Evolutionary conservation across 2,329 filamentous ascomycete genomes (phyloP).

Genomic region (Blastomyces parvus): DNA sequence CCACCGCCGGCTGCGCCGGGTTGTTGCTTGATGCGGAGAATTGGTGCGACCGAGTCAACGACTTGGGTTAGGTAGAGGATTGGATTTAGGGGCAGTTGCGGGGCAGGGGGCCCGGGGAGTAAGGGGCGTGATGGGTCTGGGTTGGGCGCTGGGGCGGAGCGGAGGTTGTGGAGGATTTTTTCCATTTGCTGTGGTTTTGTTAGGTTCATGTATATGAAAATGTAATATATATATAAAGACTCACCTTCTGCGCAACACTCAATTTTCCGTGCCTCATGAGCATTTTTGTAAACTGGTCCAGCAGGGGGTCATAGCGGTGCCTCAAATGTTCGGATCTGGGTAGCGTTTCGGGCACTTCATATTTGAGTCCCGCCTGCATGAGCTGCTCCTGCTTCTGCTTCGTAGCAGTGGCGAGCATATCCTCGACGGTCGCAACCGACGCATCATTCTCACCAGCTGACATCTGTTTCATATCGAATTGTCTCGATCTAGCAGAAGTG

Average conservation of each 20-base stretch:
- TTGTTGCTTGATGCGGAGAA: slow-evolving; percentile 68
- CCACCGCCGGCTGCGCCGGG: slow-evolving; percentile 80
- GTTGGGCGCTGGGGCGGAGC: slow-evolving; percentile 70
- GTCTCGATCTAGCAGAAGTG: slow-evolving; percentile 40
- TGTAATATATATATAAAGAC: slow-evolving; percentile 9
- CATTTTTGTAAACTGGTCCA: slow-evolving; percentile 79
- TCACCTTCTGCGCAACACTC: slow-evolving; percentile 76
- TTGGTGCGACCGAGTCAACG: slow-evolving; percentile 83
- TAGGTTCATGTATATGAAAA: slow-evolving; percentile 1
- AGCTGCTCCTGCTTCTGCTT: slow-evolving; percentile 28
- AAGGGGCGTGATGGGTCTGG: slow-evolving; percentile 54
- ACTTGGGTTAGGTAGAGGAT: slow-evolving; percentile 81
- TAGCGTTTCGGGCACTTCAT: slow-evolving; percentile 60
- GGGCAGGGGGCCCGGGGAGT: slow-evolving; percentile 62
- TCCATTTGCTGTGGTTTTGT: slow-evolving; percentile 62
- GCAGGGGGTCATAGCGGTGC: slow-evolving; percentile 73
- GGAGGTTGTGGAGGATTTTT: slow-evolving; percentile 69
- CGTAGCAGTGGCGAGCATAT: slow-evolving; percentile 26
- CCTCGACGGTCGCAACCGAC: slow-evolving; percentile 27
- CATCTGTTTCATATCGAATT: slow-evolving; percentile 17
- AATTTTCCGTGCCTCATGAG: slow-evolving; percentile 90
- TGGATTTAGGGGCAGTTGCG: slow-evolving; percentile 78
- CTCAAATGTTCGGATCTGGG: slow-evolving; percentile 57
- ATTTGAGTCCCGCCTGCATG: slow-evolving; percentile 59
- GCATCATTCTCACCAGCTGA: slow-evolving; percentile 20